Conservation (phyloP, 768 basidiomycete species). For the Pleurotus ostreatus region DNA sequence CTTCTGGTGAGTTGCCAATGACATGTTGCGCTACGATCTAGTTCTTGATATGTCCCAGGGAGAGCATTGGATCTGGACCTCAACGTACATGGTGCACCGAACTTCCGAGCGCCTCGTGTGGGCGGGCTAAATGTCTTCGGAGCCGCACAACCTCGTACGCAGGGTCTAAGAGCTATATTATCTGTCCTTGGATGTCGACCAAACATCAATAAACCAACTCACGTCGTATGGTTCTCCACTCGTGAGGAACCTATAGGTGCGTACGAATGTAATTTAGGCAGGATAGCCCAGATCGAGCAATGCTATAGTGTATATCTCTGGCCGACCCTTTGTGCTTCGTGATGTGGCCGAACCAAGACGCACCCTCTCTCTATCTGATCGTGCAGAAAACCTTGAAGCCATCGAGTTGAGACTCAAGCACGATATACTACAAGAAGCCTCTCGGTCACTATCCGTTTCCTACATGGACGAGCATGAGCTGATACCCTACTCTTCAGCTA, state of each 20-base stretch:
- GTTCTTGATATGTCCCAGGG: constrained; percentile 35
- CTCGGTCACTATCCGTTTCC: constrained; percentile 38
- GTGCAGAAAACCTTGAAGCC: constrained; percentile 92
- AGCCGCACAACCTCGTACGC: constrained; percentile 90
- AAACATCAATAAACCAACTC: constrained; percentile 55
- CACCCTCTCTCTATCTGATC: constrained; percentile 78
- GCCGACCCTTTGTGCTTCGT: constrained; percentile 87
- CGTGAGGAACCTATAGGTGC: constrained; percentile 92
- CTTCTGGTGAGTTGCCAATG: constrained; percentile 48
- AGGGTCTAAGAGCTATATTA: constrained; percentile 86
- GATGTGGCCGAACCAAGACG: constrained; percentile 82
- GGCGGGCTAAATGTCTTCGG: constrained; percentile 90
- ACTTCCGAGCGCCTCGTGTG: constrained; percentile 82
- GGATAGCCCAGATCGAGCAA: too few relatives aligned
- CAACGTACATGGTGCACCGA: constrained; percentile 91
- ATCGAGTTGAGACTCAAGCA: constrained; percentile 87
- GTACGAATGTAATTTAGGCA: constrained; percentile 18
- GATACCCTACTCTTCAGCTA: constrained; percentile 41
- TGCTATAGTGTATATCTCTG: constrained; percentile 74
- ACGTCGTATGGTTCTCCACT: constrained; percentile 94
- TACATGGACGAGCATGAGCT: background rate
- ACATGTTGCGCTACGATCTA: background rate
- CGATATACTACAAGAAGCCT: constrained; percentile 86
- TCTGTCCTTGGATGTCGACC: constrained; percentile 79
- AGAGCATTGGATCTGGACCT: constrained; percentile 89